Evolutionary conservation across 306 rosid genomes (phyloP).

Genomic region (Trifolium fragiferum): DNA sequence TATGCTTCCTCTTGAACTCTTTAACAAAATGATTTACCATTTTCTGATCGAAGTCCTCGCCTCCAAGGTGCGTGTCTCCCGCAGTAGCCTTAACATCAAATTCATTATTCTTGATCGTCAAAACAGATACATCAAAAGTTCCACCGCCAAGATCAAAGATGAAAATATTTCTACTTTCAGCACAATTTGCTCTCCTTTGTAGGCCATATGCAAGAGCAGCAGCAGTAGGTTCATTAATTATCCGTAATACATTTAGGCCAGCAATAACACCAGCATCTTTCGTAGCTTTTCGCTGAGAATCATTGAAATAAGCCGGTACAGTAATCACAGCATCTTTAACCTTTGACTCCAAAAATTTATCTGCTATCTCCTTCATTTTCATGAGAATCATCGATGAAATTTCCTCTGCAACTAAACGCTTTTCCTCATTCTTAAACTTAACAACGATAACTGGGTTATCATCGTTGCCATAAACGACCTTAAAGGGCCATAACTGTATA

Average conservation of each 20-base stretch:
- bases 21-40: background rate
- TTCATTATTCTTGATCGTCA: conserved; percentile 40
- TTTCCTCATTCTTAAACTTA: conserved; percentile 49
- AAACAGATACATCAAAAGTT: conserved; percentile 65
- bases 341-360: conserved; percentile 23
- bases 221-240: conserved; percentile 52
- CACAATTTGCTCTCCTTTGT: conserved; percentile 45
- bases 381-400: conserved; percentile 61
- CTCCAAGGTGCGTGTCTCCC: background rate
- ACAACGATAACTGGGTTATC: conserved; percentile 62
- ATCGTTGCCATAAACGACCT: background rate
- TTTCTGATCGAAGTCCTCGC: background rate
- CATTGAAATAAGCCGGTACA: conserved; percentile 64
- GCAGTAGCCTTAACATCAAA: conserved; percentile 22
- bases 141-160: conserved; percentile 54
- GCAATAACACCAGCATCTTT: conserved; percentile 41
- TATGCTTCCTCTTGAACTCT: background rate
- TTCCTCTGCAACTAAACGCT: conserved; percentile 48
- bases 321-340: conserved; percentile 59
- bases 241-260: conserved; percentile 47
- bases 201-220: conserved; percentile 71
- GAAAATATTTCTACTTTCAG: conserved; percentile 40
- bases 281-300: conserved; percentile 50
- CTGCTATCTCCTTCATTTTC: conserved; percentile 61
- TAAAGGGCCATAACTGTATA: background rate